A percentile compares a stretch with the other conserved stretches of the same genome.
Conservation (phyloP, 2,329 filamentous ascomycete species). For the Ceratocystiopsis sp. region DNA sequence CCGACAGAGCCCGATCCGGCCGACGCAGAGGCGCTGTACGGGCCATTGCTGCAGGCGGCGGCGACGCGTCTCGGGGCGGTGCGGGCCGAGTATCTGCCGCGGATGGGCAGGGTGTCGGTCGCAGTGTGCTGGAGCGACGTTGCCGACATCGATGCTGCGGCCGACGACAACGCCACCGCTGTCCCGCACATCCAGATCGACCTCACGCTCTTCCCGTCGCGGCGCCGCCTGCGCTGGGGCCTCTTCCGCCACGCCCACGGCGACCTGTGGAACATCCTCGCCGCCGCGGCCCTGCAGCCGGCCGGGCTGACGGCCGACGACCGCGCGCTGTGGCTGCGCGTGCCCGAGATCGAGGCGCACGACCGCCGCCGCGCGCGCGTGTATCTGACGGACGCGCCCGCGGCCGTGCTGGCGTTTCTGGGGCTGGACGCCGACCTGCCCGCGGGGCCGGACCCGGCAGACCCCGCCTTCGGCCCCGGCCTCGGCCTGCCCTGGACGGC, state of each 20-base stretch:
- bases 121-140: slow-evolving; percentile 37
- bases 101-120: slow-evolving; percentile 21
- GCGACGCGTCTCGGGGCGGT: slow-evolving; percentile 25
- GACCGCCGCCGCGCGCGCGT: slow-evolving; percentile 41
- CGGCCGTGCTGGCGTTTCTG: slow-evolving; percentile 42
- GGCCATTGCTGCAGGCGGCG: neutral
- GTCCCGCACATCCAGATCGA: slow-evolving; percentile 48
- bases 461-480: slow-evolving; percentile 1
- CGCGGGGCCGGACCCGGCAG: slow-evolving; percentile 5
- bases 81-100: slow-evolving; percentile 14
- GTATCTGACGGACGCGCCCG: slow-evolving; percentile 40
- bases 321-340: slow-evolving; percentile 43
- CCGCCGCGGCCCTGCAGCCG: slow-evolving; percentile 44
- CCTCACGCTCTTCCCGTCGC: slow-evolving; percentile 33
- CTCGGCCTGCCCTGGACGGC: slow-evolving; percentile 24
- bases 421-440: slow-evolving; percentile 23
- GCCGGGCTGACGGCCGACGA: slow-evolving; percentile 52
- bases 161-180: neutral
- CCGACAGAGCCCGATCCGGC: neutral
- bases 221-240: slow-evolving; percentile 38
- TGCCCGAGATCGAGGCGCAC: slow-evolving; percentile 47
- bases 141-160: neutral
- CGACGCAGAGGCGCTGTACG: too few species aligned
- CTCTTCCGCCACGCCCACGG: slow-evolving; percentile 54
- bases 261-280: slow-evolving; percentile 51